Evolutionary conservation across 2,329 filamentous ascomycete genomes (phyloP).

Genomic region (Aspergillus ustus): DNA sequence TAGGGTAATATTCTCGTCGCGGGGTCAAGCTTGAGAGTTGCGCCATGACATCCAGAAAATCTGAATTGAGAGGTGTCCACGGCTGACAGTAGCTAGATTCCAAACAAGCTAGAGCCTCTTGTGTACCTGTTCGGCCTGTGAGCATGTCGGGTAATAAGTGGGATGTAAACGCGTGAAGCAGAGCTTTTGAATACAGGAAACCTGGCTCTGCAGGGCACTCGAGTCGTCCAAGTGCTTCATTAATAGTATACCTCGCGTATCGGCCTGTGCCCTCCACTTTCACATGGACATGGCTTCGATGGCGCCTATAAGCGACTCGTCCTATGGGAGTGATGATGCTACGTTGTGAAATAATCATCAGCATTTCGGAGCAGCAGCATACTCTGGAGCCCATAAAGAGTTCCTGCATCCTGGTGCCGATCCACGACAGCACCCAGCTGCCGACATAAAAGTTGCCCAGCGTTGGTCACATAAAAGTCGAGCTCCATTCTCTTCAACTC

Average conservation of each 20-base stretch:
- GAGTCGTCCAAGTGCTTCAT: slow-evolving; percentile 60
- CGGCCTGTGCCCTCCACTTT: slow-evolving; percentile 37
- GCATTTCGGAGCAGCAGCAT: slow-evolving; percentile 62
- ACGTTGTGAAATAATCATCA: slow-evolving; percentile 44
- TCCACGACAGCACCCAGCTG: slow-evolving; percentile 61
- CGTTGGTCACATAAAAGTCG: slow-evolving; percentile 55
- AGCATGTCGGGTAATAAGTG: slow-evolving; percentile 61
- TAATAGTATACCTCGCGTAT: slow-evolving; percentile 59
- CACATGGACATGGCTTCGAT: slow-evolving; percentile 51
- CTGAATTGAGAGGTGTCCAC: slow-evolving; percentile 46
- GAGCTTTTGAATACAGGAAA: slow-evolving; percentile 61
- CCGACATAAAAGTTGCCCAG: slow-evolving; percentile 50
- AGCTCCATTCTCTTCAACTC: slow-evolving; percentile 60
- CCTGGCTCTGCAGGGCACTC: slow-evolving; percentile 61
- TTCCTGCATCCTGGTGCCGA: slow-evolving; percentile 62
- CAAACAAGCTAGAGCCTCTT: slow-evolving; percentile 61
- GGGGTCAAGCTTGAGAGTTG: slow-evolving; percentile 44
- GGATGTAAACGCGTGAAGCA: slow-evolving; percentile 65
- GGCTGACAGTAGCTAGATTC: slow-evolving; percentile 57
- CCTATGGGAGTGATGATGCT: slow-evolving; percentile 63
- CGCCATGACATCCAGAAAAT: slow-evolving; percentile 20
- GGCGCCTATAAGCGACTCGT: slow-evolving; percentile 27
- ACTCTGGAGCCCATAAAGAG: slow-evolving; percentile 62
- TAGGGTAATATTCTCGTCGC: slow-evolving; percentile 50
- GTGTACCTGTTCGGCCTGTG: slow-evolving; percentile 63